phyloP scores from a whole-genome alignment of 306 rosid species.

The Citrullus mucosospermus region DNA sequence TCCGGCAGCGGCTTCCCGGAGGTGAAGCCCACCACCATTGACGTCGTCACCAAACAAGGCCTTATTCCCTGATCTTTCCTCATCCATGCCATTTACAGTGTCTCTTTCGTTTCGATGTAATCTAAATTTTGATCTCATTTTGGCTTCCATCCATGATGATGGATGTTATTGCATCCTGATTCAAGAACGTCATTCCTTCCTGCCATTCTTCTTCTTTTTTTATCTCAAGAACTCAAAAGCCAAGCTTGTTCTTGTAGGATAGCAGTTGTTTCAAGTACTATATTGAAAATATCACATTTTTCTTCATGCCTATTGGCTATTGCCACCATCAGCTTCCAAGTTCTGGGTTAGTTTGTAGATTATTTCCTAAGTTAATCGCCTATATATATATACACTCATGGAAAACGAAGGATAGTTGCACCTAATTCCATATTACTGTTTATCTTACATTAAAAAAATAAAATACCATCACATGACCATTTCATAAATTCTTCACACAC shows the following conservation, averaged over 20 bases:
- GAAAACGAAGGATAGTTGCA: too few species aligned
- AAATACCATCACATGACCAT: too few species aligned
- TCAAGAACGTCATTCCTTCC: too few species aligned
- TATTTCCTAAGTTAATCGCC: too few species aligned
- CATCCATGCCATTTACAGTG: not conserved
- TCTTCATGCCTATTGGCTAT: not conserved
- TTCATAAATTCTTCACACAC: too few species aligned
- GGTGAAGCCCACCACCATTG: not conserved
- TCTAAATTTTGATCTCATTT: not conserved
- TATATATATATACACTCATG: too few species aligned
- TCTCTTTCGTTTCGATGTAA: not conserved
- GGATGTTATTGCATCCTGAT: too few species aligned
- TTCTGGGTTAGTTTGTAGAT: not conserved
- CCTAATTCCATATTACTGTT: too few species aligned
- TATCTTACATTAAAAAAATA: too few species aligned
- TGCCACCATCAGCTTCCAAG: not conserved
- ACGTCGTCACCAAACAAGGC: conserved; percentile 3
- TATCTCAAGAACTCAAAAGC: not conserved
- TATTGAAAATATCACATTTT: not conserved
- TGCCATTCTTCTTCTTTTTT: not conserved
- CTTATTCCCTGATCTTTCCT: not conserved
- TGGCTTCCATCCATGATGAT: not conserved
- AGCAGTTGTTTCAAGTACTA: not conserved
- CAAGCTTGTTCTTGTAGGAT: not conserved
- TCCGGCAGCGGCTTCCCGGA: conserved; percentile 11